These are phyloP conservation scores for Microstegium vimineum DNA, from an alignment of 176 grass and related monocot genomes.

Conservation along the genomic window DNA sequence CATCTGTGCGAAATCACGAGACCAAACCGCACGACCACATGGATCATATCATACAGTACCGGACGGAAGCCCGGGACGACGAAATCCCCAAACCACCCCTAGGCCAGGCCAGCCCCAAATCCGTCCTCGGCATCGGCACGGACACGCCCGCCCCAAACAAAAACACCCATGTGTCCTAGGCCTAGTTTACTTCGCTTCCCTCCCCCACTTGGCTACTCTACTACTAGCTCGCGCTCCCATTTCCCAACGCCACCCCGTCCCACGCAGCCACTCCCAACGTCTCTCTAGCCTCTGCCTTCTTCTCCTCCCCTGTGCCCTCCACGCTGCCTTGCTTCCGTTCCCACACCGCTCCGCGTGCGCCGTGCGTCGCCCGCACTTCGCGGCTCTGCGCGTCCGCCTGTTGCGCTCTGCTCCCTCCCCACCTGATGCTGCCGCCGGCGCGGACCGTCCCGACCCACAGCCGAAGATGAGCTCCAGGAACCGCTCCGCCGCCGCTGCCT, in stretches of 20 bases:
- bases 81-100: neutral
- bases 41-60: neutral
- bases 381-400: neutral
- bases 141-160: neutral
- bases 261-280: slow-evolving; percentile 47
- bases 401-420: neutral
- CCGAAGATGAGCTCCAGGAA: slow-evolving; percentile 38
- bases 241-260: slow-evolving; percentile 22
- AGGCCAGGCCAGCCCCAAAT: slow-evolving; percentile 27
- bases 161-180: neutral
- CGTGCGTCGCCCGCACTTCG: neutral
- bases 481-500: neutral
- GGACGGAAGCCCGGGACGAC: neutral
- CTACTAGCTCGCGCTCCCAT: slow-evolving; percentile 8
- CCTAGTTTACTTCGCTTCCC: slow-evolving; percentile 27
- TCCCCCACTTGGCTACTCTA: neutral
- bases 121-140: neutral
- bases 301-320: neutral
- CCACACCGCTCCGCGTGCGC: neutral
- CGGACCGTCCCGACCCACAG: neutral
- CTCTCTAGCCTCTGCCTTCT: slow-evolving; percentile 39
- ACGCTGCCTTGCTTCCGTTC: neutral
- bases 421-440: slow-evolving; percentile 25
- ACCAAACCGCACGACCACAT: neutral
- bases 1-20: neutral